These are phyloP conservation scores for Ceratobasidium sp. DNA, from an alignment of 1,284 basidiomycete species.

Conservation along the genomic window DNA sequence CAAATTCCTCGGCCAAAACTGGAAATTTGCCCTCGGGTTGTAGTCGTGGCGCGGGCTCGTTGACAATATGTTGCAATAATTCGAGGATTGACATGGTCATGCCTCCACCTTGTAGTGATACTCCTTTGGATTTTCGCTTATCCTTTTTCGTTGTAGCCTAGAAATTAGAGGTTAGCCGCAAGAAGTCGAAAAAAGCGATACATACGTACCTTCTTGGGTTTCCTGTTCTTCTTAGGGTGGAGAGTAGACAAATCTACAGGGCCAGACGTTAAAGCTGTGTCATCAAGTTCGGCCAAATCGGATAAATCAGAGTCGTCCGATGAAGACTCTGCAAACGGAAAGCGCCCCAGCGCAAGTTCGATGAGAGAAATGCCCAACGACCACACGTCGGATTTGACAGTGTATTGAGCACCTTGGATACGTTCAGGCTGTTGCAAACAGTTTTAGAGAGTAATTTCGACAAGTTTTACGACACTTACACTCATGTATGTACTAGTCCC, in stretches of 20 bases:
- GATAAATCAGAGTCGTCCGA: slow-evolving; percentile 76
- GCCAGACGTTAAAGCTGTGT: slow-evolving; percentile 73
- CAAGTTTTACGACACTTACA: slow-evolving; percentile 67
- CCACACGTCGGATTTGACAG: slow-evolving; percentile 98
- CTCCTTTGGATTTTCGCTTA: slow-evolving; percentile 80
- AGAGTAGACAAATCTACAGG: slow-evolving; percentile 55
- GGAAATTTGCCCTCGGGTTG: slow-evolving; percentile 79
- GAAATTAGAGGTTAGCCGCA: not conserved
- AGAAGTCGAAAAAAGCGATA: not conserved
- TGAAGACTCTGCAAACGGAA: slow-evolving; percentile 85
- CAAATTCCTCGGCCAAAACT: slow-evolving; percentile 78
- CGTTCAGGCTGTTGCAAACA: slow-evolving; percentile 83
- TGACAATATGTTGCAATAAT: slow-evolving; percentile 96
- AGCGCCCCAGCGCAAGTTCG: slow-evolving; percentile 92
- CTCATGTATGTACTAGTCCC: slow-evolving; percentile 99
- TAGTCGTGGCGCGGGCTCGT: slow-evolving; percentile 90
- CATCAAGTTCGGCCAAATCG: slow-evolving; percentile 69
- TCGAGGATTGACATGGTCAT: slow-evolving; percentile 98
- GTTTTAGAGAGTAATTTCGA: slow-evolving; percentile 36
- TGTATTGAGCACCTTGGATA: slow-evolving; percentile 97
- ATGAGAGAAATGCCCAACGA: slow-evolving; percentile 95
- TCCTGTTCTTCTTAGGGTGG: slow-evolving; percentile 41
- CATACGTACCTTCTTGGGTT: slow-evolving; percentile 51
- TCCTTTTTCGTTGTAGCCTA: slow-evolving; percentile 56
- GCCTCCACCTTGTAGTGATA: slow-evolving; percentile 88